Conservation (phyloP, 2,329 filamentous ascomycete species). For the Paraconiothyrium brasiliense region DNA sequence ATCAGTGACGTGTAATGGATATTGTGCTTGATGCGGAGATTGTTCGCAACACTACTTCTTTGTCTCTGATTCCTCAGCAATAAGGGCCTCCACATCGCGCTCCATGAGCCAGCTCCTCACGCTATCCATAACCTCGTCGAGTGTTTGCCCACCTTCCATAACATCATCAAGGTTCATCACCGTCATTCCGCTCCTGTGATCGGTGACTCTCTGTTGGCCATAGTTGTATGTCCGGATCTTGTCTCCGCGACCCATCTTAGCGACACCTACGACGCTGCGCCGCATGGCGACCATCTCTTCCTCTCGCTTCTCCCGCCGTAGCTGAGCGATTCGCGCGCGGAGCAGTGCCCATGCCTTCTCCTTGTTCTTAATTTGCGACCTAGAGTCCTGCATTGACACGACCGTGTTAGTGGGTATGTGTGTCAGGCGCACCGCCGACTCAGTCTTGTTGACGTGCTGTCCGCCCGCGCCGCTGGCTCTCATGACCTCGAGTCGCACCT, state of each 20-base stretch:
- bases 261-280: slow-evolving; percentile 80
- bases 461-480: slow-evolving; percentile 89
- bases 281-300: slow-evolving; percentile 78
- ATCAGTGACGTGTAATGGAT: not conserved
- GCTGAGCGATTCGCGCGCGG: slow-evolving; percentile 81
- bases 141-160: slow-evolving; percentile 75
- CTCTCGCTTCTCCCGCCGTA: slow-evolving; percentile 82
- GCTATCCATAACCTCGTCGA: slow-evolving; percentile 81
- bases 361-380: slow-evolving; percentile 89
- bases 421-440: slow-evolving; percentile 92
- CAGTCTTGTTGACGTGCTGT: slow-evolving; percentile 98
- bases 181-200: slow-evolving; percentile 83
- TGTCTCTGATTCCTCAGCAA: slow-evolving; percentile 52
- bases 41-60: slow-evolving; percentile 28
- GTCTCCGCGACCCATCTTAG: slow-evolving; percentile 84
- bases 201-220: slow-evolving; percentile 81
- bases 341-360: slow-evolving; percentile 87
- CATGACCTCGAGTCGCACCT: slow-evolving; percentile 90
- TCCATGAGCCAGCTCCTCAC: slow-evolving; percentile 79
- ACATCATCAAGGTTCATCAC: slow-evolving; percentile 83
- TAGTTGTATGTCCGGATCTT: slow-evolving; percentile 95
- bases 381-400: slow-evolving; percentile 90
- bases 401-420: slow-evolving; percentile 87
- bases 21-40: not conserved
- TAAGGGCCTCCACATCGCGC: slow-evolving; percentile 75